A percentile compares a stretch with the other conserved stretches of the same genome.
These are phyloP conservation scores for Cryptosporidium canis DNA, from an alignment of 169 alveolate species.

Conservation along the genomic window DNA sequence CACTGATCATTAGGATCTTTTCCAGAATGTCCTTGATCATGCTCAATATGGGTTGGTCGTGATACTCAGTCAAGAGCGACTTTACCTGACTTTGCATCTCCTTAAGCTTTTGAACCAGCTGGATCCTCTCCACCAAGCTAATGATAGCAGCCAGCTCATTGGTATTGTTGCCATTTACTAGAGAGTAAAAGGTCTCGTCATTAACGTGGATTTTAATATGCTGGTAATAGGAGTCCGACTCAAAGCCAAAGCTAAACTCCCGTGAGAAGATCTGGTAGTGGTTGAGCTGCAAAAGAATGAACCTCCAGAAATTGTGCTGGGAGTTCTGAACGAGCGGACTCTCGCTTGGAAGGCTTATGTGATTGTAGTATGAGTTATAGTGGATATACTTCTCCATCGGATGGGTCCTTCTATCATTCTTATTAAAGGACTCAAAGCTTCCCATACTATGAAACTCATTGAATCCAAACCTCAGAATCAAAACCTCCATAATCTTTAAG, in stretches of 20 bases:
- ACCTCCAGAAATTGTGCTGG: not conserved
- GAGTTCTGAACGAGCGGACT: not conserved
- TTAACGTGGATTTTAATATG: slow-evolving; percentile 25
- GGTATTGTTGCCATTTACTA: not conserved
- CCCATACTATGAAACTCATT: not conserved
- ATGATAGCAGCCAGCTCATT: not conserved
- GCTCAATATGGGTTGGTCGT: slow-evolving; percentile 19
- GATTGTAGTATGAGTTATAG: not conserved
- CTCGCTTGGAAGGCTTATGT: not conserved
- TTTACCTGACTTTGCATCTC: not conserved
- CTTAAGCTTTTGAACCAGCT: not conserved
- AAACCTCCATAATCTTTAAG: slow-evolving; percentile 4
- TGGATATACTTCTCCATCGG: not conserved
- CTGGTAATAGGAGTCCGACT: not conserved
- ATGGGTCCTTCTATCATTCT: not conserved
- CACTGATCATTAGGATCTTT: slow-evolving; percentile 1
- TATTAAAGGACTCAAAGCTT: not conserved
- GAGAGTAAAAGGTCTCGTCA: not conserved
- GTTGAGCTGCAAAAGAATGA: slow-evolving; percentile 17
- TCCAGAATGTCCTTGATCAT: slow-evolving; percentile 24
- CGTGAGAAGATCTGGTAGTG: not conserved
- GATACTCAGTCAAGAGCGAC: not conserved
- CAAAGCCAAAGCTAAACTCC: not conserved
- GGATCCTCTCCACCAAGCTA: not conserved
- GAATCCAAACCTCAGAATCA: not conserved